These are phyloP conservation scores for Corinectria fuckeliana DNA, from an alignment of 2,329 filamentous ascomycete genomes.

Conservation along the genomic window DNA sequence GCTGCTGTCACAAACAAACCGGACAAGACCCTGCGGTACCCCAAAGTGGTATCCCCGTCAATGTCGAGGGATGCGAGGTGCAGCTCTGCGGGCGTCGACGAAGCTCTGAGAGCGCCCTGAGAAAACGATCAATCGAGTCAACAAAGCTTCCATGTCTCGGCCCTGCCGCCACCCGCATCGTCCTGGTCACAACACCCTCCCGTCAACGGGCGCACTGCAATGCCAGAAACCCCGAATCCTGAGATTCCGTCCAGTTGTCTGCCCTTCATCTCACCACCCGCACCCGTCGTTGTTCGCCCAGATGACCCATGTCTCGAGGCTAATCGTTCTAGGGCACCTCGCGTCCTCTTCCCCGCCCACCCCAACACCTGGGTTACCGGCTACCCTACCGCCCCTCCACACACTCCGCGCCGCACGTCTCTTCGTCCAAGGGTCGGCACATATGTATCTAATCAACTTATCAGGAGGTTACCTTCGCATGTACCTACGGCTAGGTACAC, in stretches of 20 bases:
- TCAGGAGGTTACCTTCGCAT: not conserved
- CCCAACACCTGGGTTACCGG: not conserved
- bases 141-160: slow-evolving; percentile 1
- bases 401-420: slow-evolving; percentile 1
- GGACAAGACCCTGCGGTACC: not conserved
- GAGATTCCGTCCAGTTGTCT: not conserved
- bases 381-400: slow-evolving; percentile 9
- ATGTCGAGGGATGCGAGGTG: slow-evolving; percentile 30
- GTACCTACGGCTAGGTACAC: no score
- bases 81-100: slow-evolving; percentile 36
- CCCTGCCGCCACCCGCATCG: slow-evolving; percentile 11
- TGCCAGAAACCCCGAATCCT: not conserved
- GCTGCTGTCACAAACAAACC: not conserved
- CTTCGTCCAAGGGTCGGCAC: not conserved
- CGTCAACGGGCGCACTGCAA: slow-evolving; percentile 12
- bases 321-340: slow-evolving; percentile 8
- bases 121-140: not conserved
- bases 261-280: not conserved
- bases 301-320: slow-evolving; percentile 14
- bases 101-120: slow-evolving; percentile 11
- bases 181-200: slow-evolving; percentile 1
- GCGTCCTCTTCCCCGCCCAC: slow-evolving; percentile 9
- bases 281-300: not conserved
- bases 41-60: slow-evolving; percentile 24
- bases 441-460: not conserved